Percentiles rank a stretch among this genome's conserved stretches.
Evolutionary conservation across 2,329 filamentous ascomycete species (phyloP).

Genomic region (Zasmidium citrigriseum): DNA sequence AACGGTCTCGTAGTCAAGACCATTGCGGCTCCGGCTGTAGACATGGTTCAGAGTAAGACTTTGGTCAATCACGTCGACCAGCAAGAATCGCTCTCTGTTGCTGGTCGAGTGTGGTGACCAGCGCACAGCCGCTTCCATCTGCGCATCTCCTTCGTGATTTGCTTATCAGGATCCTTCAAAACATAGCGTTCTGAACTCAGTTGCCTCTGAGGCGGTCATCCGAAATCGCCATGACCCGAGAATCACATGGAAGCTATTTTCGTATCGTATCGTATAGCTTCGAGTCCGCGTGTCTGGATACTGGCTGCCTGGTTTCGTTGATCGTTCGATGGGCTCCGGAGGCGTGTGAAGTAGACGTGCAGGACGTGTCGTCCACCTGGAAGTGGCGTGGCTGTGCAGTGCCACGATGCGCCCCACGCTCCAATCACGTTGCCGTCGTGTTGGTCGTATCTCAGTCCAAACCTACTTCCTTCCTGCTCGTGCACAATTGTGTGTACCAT

Average conservation of each 20-base stretch:
- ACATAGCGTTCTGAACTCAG: not conserved
- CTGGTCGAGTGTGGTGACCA: slow-evolving; percentile 62
- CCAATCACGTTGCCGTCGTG: too few relatives aligned
- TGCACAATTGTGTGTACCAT: not conserved
- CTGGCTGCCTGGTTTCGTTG: too few relatives aligned
- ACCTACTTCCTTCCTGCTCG: too few relatives aligned
- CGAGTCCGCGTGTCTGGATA: not conserved
- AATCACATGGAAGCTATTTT: too few relatives aligned
- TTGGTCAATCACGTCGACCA: slow-evolving; percentile 62
- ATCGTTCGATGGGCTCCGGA: too few relatives aligned
- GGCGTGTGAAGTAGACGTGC: too few relatives aligned
- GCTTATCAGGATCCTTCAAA: not conserved
- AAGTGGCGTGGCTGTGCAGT: too few relatives aligned
- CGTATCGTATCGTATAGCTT: too few relatives aligned
- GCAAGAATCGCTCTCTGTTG: slow-evolving; percentile 58
- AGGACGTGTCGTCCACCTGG: too few relatives aligned
- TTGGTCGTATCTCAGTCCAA: not conserved
- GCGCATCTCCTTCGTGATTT: not conserved
- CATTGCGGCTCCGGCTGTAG: slow-evolving; percentile 35
- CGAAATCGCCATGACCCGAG: too few relatives aligned
- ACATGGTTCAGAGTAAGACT: slow-evolving; percentile 60
- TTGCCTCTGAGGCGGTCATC: too few relatives aligned
- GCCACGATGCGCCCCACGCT: too few relatives aligned
- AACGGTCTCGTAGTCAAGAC: slow-evolving; percentile 55
- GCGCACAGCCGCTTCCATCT: slow-evolving; percentile 55